phyloP scores from a whole-genome alignment of 306 rosid genomes.

The Acacia confusa region DNA sequence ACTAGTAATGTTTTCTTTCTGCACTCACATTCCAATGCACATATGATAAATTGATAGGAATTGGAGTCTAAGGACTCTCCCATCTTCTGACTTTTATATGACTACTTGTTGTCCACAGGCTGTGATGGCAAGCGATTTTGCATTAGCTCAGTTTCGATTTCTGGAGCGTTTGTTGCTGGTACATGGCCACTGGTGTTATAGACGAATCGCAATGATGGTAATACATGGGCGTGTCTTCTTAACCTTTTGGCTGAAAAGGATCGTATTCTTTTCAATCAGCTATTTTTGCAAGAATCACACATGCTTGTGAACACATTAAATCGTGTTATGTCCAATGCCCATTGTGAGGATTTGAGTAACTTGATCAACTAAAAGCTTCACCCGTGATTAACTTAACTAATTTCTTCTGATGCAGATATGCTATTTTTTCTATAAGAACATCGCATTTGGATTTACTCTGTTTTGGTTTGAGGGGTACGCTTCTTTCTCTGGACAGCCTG shows the following conservation, averaged over 20 bases:
- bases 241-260: constrained; percentile 7
- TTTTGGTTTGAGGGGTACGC: constrained; percentile 92
- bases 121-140: constrained; percentile 91
- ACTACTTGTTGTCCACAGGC: constrained; percentile 54
- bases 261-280: background rate
- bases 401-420: constrained; percentile 69
- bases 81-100: constrained; percentile 24
- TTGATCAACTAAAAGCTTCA: background rate
- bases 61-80: background rate
- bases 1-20: background rate
- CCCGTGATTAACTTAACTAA: constrained; percentile 7
- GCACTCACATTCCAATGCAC: background rate
- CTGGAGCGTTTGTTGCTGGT: constrained; percentile 85
- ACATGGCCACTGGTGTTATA: constrained; percentile 94
- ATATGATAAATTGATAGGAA: background rate
- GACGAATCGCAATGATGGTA: constrained; percentile 94
- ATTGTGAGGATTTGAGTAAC: constrained; percentile 12
- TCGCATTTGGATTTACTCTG: constrained; percentile 80
- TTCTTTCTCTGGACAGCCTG: constrained; percentile 82
- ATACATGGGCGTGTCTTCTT: constrained; percentile 11
- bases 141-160: constrained; percentile 77
- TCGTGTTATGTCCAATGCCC: background rate
- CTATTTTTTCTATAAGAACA: constrained; percentile 93
- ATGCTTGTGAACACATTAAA: background rate
- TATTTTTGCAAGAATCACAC: background rate